A percentile compares a stretch with the other conserved stretches of the same genome.
phyloP scores from a whole-genome alignment of 2,329 filamentous ascomycete genomes.

The Aspergillus pseudotamarii region DNA sequence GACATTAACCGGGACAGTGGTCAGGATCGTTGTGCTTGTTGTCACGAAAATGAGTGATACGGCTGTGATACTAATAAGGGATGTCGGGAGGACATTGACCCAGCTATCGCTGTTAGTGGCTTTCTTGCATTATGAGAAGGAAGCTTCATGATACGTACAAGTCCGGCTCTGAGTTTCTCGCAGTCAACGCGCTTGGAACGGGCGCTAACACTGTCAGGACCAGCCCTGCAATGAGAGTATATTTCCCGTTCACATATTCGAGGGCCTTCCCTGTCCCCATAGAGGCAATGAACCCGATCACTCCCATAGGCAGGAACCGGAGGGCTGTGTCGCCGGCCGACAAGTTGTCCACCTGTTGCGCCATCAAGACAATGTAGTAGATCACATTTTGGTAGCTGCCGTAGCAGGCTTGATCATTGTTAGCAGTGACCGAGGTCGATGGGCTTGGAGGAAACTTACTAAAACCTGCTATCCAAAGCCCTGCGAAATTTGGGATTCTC shows the following conservation, averaged over 20 bases:
- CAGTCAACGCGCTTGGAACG: conserved; percentile 35
- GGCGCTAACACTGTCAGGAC: conserved; percentile 41
- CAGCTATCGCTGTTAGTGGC: conserved; percentile 30
- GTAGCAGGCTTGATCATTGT: conserved; percentile 37
- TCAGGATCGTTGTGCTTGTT: conserved; percentile 45
- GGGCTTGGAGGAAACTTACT: conserved; percentile 23
- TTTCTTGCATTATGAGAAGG: neutral
- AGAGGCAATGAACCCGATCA: conserved; percentile 42
- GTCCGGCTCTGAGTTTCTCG: conserved; percentile 19
- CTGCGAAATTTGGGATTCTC: conserved; percentile 51
- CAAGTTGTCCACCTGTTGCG: conserved; percentile 44
- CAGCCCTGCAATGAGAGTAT: conserved; percentile 39
- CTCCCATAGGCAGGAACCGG: conserved; percentile 47
- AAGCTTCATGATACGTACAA: conserved; percentile 24
- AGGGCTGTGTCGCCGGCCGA: conserved; percentile 44
- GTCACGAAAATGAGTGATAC: conserved; percentile 47
- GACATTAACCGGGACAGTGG: conserved; percentile 44
- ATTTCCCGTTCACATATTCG: conserved; percentile 43
- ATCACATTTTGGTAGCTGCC: conserved; percentile 48
- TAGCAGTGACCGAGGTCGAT: neutral
- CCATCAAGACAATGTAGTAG: conserved; percentile 47
- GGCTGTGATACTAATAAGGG: conserved; percentile 43
- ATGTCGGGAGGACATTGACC: conserved; percentile 44
- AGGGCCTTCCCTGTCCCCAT: conserved; percentile 40
- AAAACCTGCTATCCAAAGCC: conserved; percentile 50